These are phyloP conservation scores for Pseudogymnoascus sp. DNA, from an alignment of 2,329 filamentous ascomycete genomes.

Conservation along the genomic window DNA sequence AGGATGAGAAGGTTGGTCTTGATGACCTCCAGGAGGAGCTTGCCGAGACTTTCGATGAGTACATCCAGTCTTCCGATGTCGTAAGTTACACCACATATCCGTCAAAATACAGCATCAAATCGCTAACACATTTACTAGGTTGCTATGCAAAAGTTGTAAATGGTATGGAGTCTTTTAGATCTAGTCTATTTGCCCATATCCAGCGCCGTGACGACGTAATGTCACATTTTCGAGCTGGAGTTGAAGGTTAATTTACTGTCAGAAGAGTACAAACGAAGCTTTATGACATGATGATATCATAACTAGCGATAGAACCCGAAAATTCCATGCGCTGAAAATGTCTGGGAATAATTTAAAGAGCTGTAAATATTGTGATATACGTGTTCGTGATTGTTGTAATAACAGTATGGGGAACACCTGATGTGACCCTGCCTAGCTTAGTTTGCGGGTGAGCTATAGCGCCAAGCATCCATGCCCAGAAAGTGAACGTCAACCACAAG, in stretches of 20 bases:
- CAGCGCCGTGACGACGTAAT: conserved; percentile 24
- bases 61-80: conserved; percentile 90
- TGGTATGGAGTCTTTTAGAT: conserved; percentile 25
- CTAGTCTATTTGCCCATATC: conserved; percentile 19
- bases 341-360: conserved; percentile 17
- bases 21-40: conserved; percentile 85
- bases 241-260: conserved; percentile 19
- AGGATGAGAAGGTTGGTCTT: conserved; percentile 91
- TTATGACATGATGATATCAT: conserved; percentile 29
- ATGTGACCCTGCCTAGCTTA: conserved; percentile 7
- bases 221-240: conserved; percentile 22
- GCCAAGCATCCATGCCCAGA: conserved; percentile 7
- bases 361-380: background rate
- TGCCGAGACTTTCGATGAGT: conserved; percentile 74
- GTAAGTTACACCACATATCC: conserved; percentile 38
- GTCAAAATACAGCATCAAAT: background rate
- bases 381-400: background rate
- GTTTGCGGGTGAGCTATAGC: background rate
- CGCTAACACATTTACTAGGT: conserved; percentile 34
- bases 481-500: conserved; percentile 13
- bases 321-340: conserved; percentile 9
- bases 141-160: conserved; percentile 90
- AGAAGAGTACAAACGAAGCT: conserved; percentile 21
- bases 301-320: conserved; percentile 17
- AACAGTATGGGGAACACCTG: background rate